These are phyloP conservation scores for Marsdenia floribunda DNA, from an alignment of 257 asterid genomes.

Conservation along the genomic window DNA sequence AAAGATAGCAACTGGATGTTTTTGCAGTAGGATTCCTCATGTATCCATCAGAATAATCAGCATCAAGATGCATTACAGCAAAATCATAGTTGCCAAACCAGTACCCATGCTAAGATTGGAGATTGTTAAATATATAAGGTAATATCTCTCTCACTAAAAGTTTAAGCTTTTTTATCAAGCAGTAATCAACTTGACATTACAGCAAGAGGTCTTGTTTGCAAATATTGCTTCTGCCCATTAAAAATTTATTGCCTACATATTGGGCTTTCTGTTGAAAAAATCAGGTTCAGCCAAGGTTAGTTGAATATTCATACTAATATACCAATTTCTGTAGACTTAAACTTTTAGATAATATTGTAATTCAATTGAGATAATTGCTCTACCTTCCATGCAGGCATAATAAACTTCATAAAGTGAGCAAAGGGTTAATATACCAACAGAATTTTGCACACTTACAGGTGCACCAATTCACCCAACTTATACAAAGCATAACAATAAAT, in stretches of 20 bases:
- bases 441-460: conserved; percentile 86
- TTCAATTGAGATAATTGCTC: conserved; percentile 74
- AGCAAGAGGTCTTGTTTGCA: too few relatives aligned
- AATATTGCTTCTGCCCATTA: too few relatives aligned
- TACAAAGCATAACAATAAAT: conserved; percentile 31
- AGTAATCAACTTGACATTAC: too few relatives aligned
- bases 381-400: conserved; percentile 85
- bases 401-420: conserved; percentile 81
- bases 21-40: conserved; percentile 87
- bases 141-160: too few relatives aligned
- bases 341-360: background rate
- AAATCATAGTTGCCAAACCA: conserved; percentile 85
- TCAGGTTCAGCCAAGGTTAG: background rate
- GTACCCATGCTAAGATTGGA: conserved; percentile 20
- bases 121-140: conserved; percentile 53
- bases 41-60: conserved; percentile 82
- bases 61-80: conserved; percentile 95
- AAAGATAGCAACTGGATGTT: conserved; percentile 46
- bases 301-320: too few relatives aligned
- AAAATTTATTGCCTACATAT: too few relatives aligned
- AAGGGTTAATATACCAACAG: conserved; percentile 87
- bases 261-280: background rate
- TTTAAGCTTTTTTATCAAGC: too few relatives aligned
- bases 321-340: too few relatives aligned
- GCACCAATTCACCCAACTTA: conserved; percentile 84